Evolutionary conservation across 148 eudicot genomes (phyloP).

Genomic region (Cornus kousa): DNA sequence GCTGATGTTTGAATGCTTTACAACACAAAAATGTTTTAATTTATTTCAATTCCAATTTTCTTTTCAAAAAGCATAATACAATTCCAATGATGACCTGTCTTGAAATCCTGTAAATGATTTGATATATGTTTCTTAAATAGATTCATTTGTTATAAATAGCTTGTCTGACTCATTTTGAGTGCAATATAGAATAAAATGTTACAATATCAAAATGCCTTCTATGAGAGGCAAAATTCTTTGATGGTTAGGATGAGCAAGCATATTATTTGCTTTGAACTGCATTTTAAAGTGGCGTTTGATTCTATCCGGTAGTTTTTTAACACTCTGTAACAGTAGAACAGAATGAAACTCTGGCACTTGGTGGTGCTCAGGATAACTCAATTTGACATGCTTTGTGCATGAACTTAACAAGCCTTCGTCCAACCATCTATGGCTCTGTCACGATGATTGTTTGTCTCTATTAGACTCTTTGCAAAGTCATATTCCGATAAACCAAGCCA

Average conservation of each 20-base stretch:
- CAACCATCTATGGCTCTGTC: not conserved
- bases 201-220: too few relatives aligned
- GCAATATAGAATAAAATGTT: not conserved
- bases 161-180: not conserved
- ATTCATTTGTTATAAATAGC: too few relatives aligned
- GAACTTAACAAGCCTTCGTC: not conserved
- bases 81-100: too few relatives aligned
- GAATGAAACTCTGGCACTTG: not conserved
- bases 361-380: not conserved
- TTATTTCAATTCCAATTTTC: too few relatives aligned
- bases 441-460: not conserved
- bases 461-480: not conserved
- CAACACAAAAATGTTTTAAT: too few relatives aligned
- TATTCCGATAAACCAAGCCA: not conserved
- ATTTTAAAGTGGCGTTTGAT: too few relatives aligned
- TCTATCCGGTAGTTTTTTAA: too few relatives aligned
- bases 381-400: not conserved
- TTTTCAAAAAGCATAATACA: too few relatives aligned
- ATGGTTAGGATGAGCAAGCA: not conserved
- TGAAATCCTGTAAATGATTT: too few relatives aligned
- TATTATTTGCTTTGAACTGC: not conserved
- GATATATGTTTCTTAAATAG: too few relatives aligned
- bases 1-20: not conserved
- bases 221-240: not conserved
- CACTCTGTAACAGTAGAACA: not conserved